Evolutionary conservation across 2,329 filamentous ascomycete species (phyloP), one percentile per base, ranked within the genome.

Genomic region (Domatiomyces globalis): DNA sequence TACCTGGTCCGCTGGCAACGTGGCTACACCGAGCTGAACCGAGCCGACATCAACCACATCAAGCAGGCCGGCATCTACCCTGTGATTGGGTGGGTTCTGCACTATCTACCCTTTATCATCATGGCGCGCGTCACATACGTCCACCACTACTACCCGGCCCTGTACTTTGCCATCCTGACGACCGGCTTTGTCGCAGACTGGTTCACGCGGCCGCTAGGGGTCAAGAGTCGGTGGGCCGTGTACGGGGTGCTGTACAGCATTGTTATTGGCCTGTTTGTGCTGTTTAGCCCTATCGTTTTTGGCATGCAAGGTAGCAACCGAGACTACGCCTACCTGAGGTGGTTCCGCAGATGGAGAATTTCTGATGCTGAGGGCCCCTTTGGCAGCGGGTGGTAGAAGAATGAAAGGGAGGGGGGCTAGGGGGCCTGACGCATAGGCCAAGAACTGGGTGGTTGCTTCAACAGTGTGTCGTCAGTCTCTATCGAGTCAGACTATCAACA

Each of bases 91-190:
- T 98, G 92, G 92, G 83, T 95, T 69, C 77, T 98, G 47, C 92
- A 98, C 71, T 98, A 95, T 67, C 72, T 95, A 56, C 92, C 92
- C 0, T 98, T 96, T 69, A 80, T 95, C 63, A 81, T 92, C 64
- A 98, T 98, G 94, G 92, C 88, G 9, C 87, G 92, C 76, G 92
- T 98, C 55, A 98, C 92, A 15, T 98, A 98, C 64, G 92, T 98
- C 50, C 92, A 98, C 69, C 92, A 98, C 73, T 98, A 98, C 75
- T 98, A 96, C 69, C 92, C 92, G 9, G 92, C 92, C 8, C 79
- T 98, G 9, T 98, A 96, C 74, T 98, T 96, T 67, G 89, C 92
- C 62, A 95, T 98, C 58, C 74, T 98, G 45, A 80, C 79, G 15
- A 80, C 89, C 56, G 90, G 89, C 50, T 98, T 98, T 76, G 78